phyloP scores from a whole-genome alignment of 106 monocot genomes.

The Hemerocallis citrina region DNA sequence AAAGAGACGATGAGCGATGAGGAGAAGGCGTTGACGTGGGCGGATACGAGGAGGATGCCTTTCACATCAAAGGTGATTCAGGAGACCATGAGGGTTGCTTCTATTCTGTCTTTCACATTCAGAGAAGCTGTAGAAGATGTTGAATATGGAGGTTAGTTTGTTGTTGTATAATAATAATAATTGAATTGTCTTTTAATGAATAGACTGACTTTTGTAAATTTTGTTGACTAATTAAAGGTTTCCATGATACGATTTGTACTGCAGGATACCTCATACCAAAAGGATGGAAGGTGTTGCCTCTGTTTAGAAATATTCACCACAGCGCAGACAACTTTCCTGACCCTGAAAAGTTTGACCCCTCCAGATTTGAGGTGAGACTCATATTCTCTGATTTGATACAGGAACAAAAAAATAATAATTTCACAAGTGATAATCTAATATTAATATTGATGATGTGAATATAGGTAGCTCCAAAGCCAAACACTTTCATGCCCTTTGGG shows the following conservation, averaged over 20 bases:
- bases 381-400: neutral
- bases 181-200: too few relatives aligned
- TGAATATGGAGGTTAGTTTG: conserved; percentile 60
- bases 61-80: conserved; percentile 77
- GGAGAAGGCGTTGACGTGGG: conserved; percentile 57
- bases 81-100: conserved; percentile 84
- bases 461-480: conserved; percentile 59
- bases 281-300: conserved; percentile 94
- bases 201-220: too few relatives aligned
- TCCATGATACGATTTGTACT: neutral
- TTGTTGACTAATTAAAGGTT: too few relatives aligned
- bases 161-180: too few relatives aligned
- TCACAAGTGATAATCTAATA: too few relatives aligned
- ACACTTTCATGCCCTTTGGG: conserved; percentile 91
- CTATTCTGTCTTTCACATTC: conserved; percentile 89
- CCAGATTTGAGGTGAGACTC: conserved; percentile 76
- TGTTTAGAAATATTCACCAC: conserved; percentile 96
- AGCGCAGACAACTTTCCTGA: conserved; percentile 67
- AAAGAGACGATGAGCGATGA: conserved; percentile 1
- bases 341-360: conserved; percentile 88
- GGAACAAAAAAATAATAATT: too few relatives aligned
- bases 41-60: conserved; percentile 70
- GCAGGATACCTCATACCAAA: conserved; percentile 94
- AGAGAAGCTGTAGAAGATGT: conserved; percentile 91
- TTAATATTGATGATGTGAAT: too few relatives aligned